Evolutionary conservation across 192 early-diverging fungal genomes (phyloP).

Genomic region (Backusella westeae): DNA sequence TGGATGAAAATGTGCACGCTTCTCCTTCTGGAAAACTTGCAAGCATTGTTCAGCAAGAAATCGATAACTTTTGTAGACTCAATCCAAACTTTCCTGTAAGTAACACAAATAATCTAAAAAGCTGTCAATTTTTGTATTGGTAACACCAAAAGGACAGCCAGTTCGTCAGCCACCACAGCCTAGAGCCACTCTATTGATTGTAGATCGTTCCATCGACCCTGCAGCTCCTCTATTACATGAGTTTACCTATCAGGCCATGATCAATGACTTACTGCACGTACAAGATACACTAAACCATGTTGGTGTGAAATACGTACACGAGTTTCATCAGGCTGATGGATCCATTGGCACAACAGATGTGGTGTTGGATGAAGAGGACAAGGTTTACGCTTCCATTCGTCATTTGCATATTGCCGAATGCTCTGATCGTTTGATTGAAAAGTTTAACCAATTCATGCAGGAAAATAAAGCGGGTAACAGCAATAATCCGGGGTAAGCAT

Average conservation of each 20-base stretch:
- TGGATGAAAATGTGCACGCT: conserved; percentile 49
- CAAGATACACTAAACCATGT: conserved; percentile 33
- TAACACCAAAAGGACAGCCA: conserved; percentile 24
- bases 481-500: conserved; percentile 14
- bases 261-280: conserved; percentile 80
- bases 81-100: conserved; percentile 63
- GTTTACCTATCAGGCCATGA: conserved; percentile 99
- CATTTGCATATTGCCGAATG: conserved; percentile 85
- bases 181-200: conserved; percentile 81
- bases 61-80: conserved; percentile 71
- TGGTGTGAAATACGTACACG: conserved; percentile 62
- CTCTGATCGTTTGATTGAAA: conserved; percentile 61
- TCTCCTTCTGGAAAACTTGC: conserved; percentile 70
- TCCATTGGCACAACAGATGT: conserved; percentile 43
- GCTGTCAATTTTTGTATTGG: not conserved
- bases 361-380: conserved; percentile 74
- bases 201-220: conserved; percentile 90
- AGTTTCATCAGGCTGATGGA: conserved; percentile 42
- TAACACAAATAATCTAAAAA: not conserved
- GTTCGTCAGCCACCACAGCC: conserved; percentile 41
- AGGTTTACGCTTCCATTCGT: conserved; percentile 71
- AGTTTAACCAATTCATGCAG: conserved; percentile 74
- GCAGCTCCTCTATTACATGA: conserved; percentile 92
- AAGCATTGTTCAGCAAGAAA: conserved; percentile 73
- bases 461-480: conserved; percentile 59